Evolutionary conservation across 305 asterid species (phyloP), one percentile per base, ranked within the genome.

Genomic region (Vinca major): DNA sequence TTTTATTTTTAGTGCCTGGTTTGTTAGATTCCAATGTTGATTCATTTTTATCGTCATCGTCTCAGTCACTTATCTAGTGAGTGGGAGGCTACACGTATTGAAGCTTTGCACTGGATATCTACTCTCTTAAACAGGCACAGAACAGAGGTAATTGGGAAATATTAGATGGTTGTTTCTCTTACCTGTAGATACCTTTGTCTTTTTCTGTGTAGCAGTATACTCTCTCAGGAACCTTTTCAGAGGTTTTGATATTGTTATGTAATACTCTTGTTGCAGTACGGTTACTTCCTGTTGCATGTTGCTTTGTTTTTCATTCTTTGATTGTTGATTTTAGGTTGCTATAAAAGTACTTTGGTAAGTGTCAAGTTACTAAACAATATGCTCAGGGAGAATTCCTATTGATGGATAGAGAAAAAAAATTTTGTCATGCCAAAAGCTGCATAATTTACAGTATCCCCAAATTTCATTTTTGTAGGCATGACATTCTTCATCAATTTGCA

Each of bases 31-130:
- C 63, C 37, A 14, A 16, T 12, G n/a, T 17, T 51, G 48, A 26
- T 36, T 9, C 26, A 17, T 58, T 44, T 37, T 1, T 41, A 67
- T 37, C 67, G 14, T 66, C 57, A 79, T 60, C 75, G 53, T 78
- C 64, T 67, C 85, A 94, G 99, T 80, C 95, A 91, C 81, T 83
- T 94, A 62, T 84, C 95, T 74, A 86, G 91, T 78, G 98, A 92
- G 74, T 91, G 86, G 88, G 99, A 91, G 85, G 99, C 98, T 66
- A 89, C 97, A 10, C 96, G 99, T 45, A 94, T 91, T 78, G 99
- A 94, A 85, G 92, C 99, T 73, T 79, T 94, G 78, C 87, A 88
- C 71, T 94, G 99, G 99, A 89, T 94, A 78, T 82, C 86, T 65
- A 82, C 86, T 71, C 90, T 94, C 21, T 73, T 94, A 76, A 83